Percentiles rank a stretch among this genome's conserved stretches.
Evolutionary conservation across 768 basidiomycete species (phyloP).

Genomic region (Boletus rubroflammeus): DNA sequence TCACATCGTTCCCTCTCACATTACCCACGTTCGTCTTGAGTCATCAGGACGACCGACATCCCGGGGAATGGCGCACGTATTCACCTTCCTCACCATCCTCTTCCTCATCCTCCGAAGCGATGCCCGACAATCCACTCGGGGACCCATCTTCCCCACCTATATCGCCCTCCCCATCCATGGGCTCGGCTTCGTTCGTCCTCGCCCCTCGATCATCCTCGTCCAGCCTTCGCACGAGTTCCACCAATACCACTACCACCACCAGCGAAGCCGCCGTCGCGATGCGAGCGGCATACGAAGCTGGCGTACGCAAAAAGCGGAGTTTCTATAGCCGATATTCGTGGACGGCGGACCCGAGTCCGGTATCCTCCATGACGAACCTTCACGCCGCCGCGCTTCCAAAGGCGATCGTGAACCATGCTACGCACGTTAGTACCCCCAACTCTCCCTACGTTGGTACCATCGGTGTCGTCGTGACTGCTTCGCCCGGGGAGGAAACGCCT

Average conservation of each 20-base stretch:
- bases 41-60: constrained; percentile 24
- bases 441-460: constrained; percentile 1
- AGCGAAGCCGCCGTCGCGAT: constrained; percentile 25
- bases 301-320: constrained; percentile 34
- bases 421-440: constrained; percentile 3
- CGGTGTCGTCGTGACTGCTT: constrained; percentile 5
- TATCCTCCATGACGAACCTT: constrained; percentile 21
- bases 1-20: constrained; percentile 54
- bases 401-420: constrained; percentile 8
- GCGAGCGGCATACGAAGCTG: constrained; percentile 32
- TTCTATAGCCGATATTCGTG: constrained; percentile 30
- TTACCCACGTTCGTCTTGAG: constrained; percentile 42
- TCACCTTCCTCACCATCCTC: constrained; percentile 30
- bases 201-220: constrained; percentile 29
- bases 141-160: constrained; percentile 26
- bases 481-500: not conserved
- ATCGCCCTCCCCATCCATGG: constrained; percentile 28
- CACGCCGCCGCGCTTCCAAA: constrained; percentile 17
- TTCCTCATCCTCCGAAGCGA: constrained; percentile 29
- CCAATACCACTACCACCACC: constrained; percentile 10
- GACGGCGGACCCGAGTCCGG: constrained; percentile 24
- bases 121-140: constrained; percentile 17
- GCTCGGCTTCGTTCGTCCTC: constrained; percentile 26
- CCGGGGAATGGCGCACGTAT: constrained; percentile 27
- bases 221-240: constrained; percentile 21